These are phyloP conservation scores for Fraxinus excelsior DNA, from an alignment of 257 asterid species.

Conservation along the genomic window DNA sequence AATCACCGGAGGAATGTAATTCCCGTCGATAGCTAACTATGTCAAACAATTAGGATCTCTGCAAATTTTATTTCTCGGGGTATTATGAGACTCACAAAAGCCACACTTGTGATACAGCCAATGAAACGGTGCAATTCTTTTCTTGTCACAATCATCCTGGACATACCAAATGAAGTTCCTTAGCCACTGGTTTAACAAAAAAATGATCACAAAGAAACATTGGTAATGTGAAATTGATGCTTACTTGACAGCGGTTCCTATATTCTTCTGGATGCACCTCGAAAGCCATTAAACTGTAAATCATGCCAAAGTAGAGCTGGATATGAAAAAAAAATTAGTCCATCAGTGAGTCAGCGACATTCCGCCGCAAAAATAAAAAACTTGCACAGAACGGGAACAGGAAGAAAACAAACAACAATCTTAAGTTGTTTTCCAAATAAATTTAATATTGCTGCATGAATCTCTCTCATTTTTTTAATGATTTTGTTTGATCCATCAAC, in stretches of 20 bases:
- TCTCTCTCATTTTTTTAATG: too few species aligned
- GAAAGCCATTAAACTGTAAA: conserved; percentile 87
- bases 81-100: conserved; percentile 73
- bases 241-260: conserved; percentile 29
- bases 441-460: too few species aligned
- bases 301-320: conserved; percentile 95
- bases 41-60: conserved; percentile 54
- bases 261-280: conserved; percentile 92
- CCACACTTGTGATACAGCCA: conserved; percentile 95
- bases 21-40: conserved; percentile 19
- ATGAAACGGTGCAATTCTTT: conserved; percentile 76
- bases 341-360: background rate
- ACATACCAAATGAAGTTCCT: background rate
- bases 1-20: too few species aligned
- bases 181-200: background rate
- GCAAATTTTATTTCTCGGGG: conserved; percentile 77
- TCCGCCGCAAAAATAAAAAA: background rate
- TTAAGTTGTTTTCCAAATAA: too few species aligned
- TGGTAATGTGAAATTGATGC: too few species aligned
- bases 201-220: background rate
- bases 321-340: background rate
- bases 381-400: background rate
- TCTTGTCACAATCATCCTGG: conserved; percentile 75
- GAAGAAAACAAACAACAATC: too few species aligned
- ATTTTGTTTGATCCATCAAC: background rate